phyloP scores from a whole-genome alignment of 345 rosid species.

The Pelargonium nanum region DNA sequence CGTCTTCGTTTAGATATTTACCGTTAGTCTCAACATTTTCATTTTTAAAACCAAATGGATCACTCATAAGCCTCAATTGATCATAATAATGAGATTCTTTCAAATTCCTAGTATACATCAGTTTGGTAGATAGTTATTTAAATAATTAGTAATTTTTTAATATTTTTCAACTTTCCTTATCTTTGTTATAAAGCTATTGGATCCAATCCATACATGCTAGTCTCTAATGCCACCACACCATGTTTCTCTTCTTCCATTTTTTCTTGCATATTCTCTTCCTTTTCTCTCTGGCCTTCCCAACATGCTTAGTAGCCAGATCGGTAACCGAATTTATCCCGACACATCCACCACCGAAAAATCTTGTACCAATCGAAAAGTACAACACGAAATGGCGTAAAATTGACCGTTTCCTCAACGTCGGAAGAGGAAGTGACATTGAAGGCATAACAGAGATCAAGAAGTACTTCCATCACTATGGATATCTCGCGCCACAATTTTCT shows the following conservation, averaged over 20 bases:
- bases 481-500: slow-evolving; percentile 17
- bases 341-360: too few species aligned
- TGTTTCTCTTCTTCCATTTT: not conserved
- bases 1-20: too few species aligned
- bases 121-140: not conserved
- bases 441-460: slow-evolving; percentile 35
- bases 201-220: not conserved
- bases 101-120: not conserved
- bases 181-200: not conserved
- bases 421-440: slow-evolving; percentile 13
- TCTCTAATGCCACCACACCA: not conserved
- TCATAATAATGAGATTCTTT: too few species aligned
- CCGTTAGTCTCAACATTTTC: too few species aligned
- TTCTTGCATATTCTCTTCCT: not conserved
- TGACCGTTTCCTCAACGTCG: not conserved
- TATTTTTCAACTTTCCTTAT: not conserved
- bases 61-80: too few species aligned
- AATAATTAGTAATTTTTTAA: too few species aligned
- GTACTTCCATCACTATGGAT: slow-evolving; percentile 45
- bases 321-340: too few species aligned
- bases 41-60: too few species aligned
- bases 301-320: too few species aligned
- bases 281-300: too few species aligned
- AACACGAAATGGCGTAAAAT: too few species aligned
- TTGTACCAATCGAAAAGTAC: too few species aligned